Evolutionary conservation across 805 yeast species (phyloP), one percentile per base, ranked within the genome.

Genomic region (Candida ponderosae): DNA sequence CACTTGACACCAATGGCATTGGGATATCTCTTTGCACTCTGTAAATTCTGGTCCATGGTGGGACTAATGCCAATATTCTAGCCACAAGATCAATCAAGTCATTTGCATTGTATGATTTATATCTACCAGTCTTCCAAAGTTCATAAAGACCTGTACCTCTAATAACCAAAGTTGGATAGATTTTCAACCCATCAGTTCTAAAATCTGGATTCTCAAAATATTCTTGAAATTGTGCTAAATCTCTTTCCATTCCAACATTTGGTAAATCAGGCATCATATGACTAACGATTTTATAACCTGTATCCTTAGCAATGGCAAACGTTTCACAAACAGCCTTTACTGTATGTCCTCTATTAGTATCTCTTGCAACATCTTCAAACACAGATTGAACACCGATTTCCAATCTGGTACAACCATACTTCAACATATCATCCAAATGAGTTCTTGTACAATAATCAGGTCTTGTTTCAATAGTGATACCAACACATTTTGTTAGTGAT

Each of bases 221-320:
- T 59, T 93, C 98, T 53, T 81, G 77, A 56, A 93, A 93, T 63
- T 93, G 98, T 54, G 88, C 96, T 41, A 90, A 66, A 58, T 93
- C 98, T 58, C 98, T 76, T 63, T 93, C 98, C 95, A 90, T 86
- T 16, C 97, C 98, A 41, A 93, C 97, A 54, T 93, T 93, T 15
- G 98, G 98, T 51, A 93, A 70, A 67, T 93, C 98, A 14, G 98
- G 98, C 98, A 93, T 93, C 98, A 93, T 93, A 64, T 93, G 98
- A 46, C 95, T 80, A 18, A 93, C 98, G 37, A 93, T 95, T 58
- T 93, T 93, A 62, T 89, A 93, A 13, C 98, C 98, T 1, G 98
- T 90, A 61, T 93, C 98, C 57, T 93, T 93, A n/a, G 97, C 95
- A 33, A 83, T 76, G 1, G 86, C 85, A 66, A 93, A 93, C 0